phyloP scores from a whole-genome alignment of 495 filamentous ascomycete genomes.

The Collariella sp. region DNA sequence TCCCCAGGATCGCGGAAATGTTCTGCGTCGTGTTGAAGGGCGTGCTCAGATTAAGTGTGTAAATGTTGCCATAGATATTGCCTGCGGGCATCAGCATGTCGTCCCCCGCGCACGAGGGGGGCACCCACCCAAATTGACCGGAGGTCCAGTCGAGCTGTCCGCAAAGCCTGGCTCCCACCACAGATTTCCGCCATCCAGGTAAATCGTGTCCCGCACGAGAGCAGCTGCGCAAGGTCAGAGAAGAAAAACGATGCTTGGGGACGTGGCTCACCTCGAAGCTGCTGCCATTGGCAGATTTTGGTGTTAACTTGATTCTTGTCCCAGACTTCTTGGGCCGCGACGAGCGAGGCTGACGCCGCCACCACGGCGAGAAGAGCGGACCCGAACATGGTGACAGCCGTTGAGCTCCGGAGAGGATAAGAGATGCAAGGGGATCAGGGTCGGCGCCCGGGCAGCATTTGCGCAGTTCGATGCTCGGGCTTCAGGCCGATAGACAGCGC shows the following conservation, averaged over 20 bases:
- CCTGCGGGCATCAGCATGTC: constrained; percentile 19
- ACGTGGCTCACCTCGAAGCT: constrained; percentile 41
- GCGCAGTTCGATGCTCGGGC: not conserved
- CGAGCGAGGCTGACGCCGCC: constrained; percentile 19
- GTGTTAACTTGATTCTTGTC: constrained; percentile 36
- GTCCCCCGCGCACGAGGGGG: not conserved
- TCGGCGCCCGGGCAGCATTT: constrained; percentile 1
- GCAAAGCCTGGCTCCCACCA: constrained; percentile 39
- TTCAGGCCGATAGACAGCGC: not conserved
- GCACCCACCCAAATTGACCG: constrained; percentile 31
- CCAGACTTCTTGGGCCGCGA: constrained; percentile 33
- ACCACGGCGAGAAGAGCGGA: constrained; percentile 16
- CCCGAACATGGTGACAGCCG: constrained; percentile 15
- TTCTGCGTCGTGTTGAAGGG: constrained; percentile 50
- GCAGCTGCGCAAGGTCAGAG: constrained; percentile 40
- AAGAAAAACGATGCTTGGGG: not conserved
- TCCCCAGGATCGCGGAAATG: constrained; percentile 42
- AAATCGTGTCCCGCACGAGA: constrained; percentile 57
- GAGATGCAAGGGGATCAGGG: not conserved
- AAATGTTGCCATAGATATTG: constrained; percentile 42
- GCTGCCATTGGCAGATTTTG: constrained; percentile 51
- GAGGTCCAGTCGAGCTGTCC: constrained; percentile 24
- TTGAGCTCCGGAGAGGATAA: not conserved
- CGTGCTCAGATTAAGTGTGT: constrained; percentile 49
- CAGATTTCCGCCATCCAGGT: constrained; percentile 56